Conservation (phyloP, 345 rosid species). For the Gossypium anomalum region DNA sequence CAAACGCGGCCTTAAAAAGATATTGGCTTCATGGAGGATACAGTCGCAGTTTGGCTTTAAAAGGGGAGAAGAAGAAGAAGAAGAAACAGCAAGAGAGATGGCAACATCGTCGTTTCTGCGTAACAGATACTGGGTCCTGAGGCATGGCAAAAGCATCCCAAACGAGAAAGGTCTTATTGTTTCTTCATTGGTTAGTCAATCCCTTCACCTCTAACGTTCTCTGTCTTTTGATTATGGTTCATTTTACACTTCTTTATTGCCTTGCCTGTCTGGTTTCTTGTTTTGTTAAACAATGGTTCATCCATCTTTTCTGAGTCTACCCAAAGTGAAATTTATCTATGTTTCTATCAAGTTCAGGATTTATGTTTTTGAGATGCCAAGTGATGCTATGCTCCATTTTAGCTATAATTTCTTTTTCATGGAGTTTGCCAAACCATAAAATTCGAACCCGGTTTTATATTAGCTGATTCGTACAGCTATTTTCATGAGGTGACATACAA, state of each 20-base stretch:
- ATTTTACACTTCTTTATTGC: background rate
- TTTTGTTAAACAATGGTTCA: background rate
- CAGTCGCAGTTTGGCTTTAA: background rate
- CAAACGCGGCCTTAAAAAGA: background rate
- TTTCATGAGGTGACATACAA: background rate
- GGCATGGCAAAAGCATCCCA: constrained; percentile 58
- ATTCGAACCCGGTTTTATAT: background rate
- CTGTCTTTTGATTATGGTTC: background rate
- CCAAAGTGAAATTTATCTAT: background rate
- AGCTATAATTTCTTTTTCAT: background rate
- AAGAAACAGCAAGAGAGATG: constrained; percentile 18
- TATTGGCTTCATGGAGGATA: background rate
- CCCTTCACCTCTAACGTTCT: background rate
- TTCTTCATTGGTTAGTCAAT: constrained; percentile 54
- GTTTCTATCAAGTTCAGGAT: background rate
- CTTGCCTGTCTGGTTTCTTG: background rate
- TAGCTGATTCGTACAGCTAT: background rate
- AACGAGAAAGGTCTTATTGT: constrained; percentile 85
- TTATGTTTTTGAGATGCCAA: background rate
- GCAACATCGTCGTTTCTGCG: constrained; percentile 30
- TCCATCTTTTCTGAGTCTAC: background rate
- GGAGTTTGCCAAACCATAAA: background rate
- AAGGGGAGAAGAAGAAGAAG: background rate
- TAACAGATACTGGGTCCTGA: constrained; percentile 71
- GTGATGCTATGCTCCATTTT: background rate